Conservation (phyloP, 306 rosid species). For the Medicago arabica region DNA sequence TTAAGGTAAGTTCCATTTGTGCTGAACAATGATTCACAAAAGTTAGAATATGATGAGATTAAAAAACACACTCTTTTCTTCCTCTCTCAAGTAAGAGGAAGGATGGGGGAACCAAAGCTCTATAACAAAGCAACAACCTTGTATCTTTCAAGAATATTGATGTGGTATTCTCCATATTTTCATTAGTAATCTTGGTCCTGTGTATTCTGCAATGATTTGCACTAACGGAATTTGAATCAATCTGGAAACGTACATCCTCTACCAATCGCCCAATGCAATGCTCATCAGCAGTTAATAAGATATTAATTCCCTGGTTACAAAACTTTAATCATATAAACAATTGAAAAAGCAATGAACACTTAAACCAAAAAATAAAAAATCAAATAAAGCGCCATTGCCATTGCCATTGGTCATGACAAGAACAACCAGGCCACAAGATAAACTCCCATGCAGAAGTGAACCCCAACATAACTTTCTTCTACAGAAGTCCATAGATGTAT, state of each 20-base stretch:
- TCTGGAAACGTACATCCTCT: slow-evolving; percentile 67
- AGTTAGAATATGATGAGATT: slow-evolving; percentile 30
- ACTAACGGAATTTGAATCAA: slow-evolving; percentile 77
- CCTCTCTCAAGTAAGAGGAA: slow-evolving; percentile 11
- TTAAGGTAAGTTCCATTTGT: slow-evolving; percentile 90
- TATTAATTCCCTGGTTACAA: slow-evolving; percentile 74
- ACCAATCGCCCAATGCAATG: slow-evolving; percentile 75
- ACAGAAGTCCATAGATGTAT: slow-evolving; percentile 8
- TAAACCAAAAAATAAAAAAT: background rate
- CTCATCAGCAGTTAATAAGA: slow-evolving; percentile 71
- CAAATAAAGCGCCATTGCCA: background rate
- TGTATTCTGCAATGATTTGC: slow-evolving; percentile 77
- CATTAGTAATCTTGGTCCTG: slow-evolving; percentile 55
- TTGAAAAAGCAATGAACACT: background rate
- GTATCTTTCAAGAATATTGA: slow-evolving; percentile 75
- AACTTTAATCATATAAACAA: slow-evolving; percentile 33
- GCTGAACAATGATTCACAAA: slow-evolving; percentile 57
- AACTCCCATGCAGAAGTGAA: background rate
- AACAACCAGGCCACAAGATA: background rate
- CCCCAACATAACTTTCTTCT: background rate
- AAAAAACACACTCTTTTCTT: background rate
- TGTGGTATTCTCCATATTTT: slow-evolving; percentile 52
- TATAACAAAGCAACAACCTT: slow-evolving; percentile 56
- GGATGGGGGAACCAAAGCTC: slow-evolving; percentile 3
- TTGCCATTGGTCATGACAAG: background rate